These are phyloP conservation scores for Dactylonectria macrodidyma DNA, from an alignment of 2,329 filamentous ascomycete species.

Conservation along the genomic window DNA sequence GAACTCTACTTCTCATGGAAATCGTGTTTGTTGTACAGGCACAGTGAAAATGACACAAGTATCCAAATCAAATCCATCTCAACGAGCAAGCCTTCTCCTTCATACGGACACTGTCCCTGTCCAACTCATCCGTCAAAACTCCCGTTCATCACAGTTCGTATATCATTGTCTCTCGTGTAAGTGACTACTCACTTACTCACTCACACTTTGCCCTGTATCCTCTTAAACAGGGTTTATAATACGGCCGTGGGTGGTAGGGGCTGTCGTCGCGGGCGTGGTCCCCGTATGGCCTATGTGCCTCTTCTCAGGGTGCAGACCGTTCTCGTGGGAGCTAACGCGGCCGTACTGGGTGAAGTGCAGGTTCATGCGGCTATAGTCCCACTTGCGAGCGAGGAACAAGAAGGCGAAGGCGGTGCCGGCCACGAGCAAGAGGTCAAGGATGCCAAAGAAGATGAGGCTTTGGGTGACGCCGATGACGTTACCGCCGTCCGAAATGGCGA, in stretches of 20 bases:
- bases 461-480: slow-evolving; percentile 63
- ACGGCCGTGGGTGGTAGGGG: background rate
- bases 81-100: slow-evolving; percentile 36
- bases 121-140: too few relatives aligned
- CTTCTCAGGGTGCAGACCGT: slow-evolving; percentile 65
- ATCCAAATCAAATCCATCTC: slow-evolving; percentile 34
- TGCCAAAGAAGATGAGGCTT: slow-evolving; percentile 66
- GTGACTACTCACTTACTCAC: background rate
- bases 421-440: slow-evolving; percentile 65
- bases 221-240: background rate
- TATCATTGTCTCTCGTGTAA: too few relatives aligned
- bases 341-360: slow-evolving; percentile 70
- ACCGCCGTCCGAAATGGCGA: slow-evolving; percentile 65
- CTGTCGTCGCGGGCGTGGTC: background rate
- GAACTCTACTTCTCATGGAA: too few relatives aligned
- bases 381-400: slow-evolving; percentile 60
- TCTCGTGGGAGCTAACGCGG: slow-evolving; percentile 56
- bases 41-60: too few relatives aligned
- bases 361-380: slow-evolving; percentile 68
- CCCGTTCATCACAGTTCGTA: too few relatives aligned
- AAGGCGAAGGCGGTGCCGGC: slow-evolving; percentile 60
- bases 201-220: background rate
- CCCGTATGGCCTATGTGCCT: background rate
- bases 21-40: too few relatives aligned
- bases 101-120: background rate